Evolutionary conservation across 2,329 filamentous ascomycete species (phyloP), one percentile per base, ranked within the genome.

Genomic region (Coniochaeta pulveracea): DNA sequence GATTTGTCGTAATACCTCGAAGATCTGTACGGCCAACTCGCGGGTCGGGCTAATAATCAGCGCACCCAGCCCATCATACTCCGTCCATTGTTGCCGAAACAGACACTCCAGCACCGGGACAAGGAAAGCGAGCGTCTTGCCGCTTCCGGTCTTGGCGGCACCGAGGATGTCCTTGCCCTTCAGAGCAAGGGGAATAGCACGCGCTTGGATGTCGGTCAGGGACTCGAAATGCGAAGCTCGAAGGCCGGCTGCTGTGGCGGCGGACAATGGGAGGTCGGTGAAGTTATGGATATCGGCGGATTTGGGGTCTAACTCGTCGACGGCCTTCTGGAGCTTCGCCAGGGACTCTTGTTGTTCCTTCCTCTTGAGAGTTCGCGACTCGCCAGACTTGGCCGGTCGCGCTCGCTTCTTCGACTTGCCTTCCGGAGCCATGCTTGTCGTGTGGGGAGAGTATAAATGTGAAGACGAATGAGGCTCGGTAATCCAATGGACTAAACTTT

Each of bases 11-110:
- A 98, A 60, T 1, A 96, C 89, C 37, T 95, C 83, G 51, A 96
- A 98, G 40, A 94, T 98, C 57, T 98, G 91, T 24, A 93, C 91
- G 0, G 91, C 89, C 35, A 98, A 67, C 60, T 98, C 91, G 50
- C 91, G 80, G 6, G 91, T 98, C 1, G 91, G 91, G 1, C 88
- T 89, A 34, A 98, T 79, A 43, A 98, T 85, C 42, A 98, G 70
- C 4, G 91, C 91, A 7, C 89, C 89, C 19, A 98, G 66, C 1
- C 91, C 91, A 58, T 98, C 91, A 46, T 78, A 71, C 47, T 93
- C 84, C 11, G 91, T 83, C 79, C 88, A 95, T 68, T 80, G 83
- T 36, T 78, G 75, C 33, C 86, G 78, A 56, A 93, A 91, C 3
- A 98, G 70, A 48, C 89, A 93, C 57, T 98, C 91, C 32, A 98